Conservation (phyloP, 1,284 basidiomycete genomes). For the Neolentinus lepideus region DNA sequence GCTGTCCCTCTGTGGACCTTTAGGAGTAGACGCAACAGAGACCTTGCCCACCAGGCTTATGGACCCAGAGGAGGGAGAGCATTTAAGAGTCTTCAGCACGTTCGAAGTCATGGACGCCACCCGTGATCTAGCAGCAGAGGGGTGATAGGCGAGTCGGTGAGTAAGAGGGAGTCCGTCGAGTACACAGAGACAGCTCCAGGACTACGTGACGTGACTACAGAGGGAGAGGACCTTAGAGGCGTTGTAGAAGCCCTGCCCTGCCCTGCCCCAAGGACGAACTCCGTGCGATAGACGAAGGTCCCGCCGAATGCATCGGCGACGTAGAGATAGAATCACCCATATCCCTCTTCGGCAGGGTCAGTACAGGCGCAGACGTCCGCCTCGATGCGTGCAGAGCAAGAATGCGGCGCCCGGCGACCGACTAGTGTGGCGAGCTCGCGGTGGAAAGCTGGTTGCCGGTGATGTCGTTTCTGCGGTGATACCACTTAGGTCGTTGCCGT, state of each 20-base stretch:
- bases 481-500: slow-evolving; percentile 22
- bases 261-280: slow-evolving; percentile 1
- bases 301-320: neutral
- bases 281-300: slow-evolving; percentile 4
- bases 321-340: neutral
- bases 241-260: neutral
- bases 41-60: neutral
- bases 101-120: slow-evolving; percentile 3
- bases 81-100: neutral
- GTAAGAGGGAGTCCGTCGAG: neutral
- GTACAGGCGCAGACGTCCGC: slow-evolving; percentile 4
- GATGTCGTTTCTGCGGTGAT: slow-evolving; percentile 32
- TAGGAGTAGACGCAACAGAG: neutral
- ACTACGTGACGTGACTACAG: neutral
- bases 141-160: neutral
- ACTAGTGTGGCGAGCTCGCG: slow-evolving; percentile 14
- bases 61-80: neutral
- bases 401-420: slow-evolving; percentile 9
- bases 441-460: slow-evolving; percentile 22
- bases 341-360: neutral
- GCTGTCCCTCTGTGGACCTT: neutral
- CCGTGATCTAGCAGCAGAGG: neutral
- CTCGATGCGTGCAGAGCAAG: slow-evolving; percentile 8
- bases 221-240: neutral
- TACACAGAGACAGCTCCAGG: neutral